These are phyloP conservation scores for Senna siamea DNA, from an alignment of 306 rosid genomes.

Conservation along the genomic window DNA sequence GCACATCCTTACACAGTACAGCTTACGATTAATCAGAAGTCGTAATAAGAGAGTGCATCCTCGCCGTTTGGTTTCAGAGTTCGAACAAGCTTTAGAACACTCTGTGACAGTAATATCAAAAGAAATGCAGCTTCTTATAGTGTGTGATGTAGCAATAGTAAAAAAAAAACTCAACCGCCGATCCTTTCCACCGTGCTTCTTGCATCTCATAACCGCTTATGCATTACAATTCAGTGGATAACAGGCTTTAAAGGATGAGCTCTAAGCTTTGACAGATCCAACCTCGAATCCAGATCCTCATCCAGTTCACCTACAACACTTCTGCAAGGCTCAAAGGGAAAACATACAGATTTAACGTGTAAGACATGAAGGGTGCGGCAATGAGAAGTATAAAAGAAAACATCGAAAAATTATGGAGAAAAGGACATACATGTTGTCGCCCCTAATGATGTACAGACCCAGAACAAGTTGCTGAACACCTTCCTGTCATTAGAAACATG, in stretches of 20 bases:
- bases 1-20: conserved; percentile 24
- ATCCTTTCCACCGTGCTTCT: conserved; percentile 21
- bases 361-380: background rate
- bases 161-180: background rate
- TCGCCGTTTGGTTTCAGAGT: background rate
- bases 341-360: background rate
- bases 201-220: no score
- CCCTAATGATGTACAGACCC: conserved; percentile 92
- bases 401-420: background rate
- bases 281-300: conserved; percentile 82
- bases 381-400: conserved; percentile 10
- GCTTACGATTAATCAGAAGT: no score
- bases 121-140: background rate
- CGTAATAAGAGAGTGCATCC: background rate
- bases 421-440: conserved; percentile 85
- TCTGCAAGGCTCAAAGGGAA: conserved; percentile 59
- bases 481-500: conserved; percentile 64
- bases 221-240: conserved; percentile 67
- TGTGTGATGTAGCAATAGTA: conserved; percentile 9
- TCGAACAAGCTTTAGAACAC: background rate
- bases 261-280: conserved; percentile 79
- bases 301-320: conserved; percentile 96
- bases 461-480: conserved; percentile 94
- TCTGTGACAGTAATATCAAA: background rate
- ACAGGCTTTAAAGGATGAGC: conserved; percentile 94